phyloP scores from a whole-genome alignment of 2,329 filamentous ascomycete genomes.

The Xylaria polymorpha region DNA sequence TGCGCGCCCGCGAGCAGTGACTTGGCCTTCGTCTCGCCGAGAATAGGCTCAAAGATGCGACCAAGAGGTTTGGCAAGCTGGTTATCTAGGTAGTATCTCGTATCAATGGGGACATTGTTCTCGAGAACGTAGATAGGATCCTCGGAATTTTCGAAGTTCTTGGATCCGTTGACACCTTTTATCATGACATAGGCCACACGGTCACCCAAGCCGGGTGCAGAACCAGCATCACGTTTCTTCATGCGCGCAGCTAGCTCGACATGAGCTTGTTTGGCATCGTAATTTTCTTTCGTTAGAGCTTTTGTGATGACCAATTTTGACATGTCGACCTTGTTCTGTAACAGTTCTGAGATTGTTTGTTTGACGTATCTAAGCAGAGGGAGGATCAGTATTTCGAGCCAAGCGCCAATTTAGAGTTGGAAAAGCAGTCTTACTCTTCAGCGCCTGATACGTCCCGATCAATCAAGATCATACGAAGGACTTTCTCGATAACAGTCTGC shows the following conservation, averaged over 20 bases:
- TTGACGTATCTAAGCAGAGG: constrained; percentile 82
- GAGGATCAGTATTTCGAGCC: constrained; percentile 52
- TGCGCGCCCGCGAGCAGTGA: constrained; percentile 91
- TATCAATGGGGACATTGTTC: constrained; percentile 97
- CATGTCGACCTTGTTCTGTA: constrained; percentile 99
- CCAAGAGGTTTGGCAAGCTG: constrained; percentile 94
- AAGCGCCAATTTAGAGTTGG: constrained; percentile 11
- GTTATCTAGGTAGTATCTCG: constrained; percentile 98
- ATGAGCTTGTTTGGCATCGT: constrained; percentile 93
- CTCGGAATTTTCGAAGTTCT: constrained; percentile 97
- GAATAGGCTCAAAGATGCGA: constrained; percentile 96
- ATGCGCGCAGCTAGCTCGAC: constrained; percentile 95
- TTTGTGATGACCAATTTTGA: constrained; percentile 99
- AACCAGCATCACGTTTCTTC: constrained; percentile 96
- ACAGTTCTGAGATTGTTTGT: constrained; percentile 89
- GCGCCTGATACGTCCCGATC: constrained; percentile 90
- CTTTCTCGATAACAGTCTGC: constrained; percentile 97
- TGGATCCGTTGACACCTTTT: constrained; percentile 87
- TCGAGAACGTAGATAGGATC: constrained; percentile 97
- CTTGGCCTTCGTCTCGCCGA: constrained; percentile 90
- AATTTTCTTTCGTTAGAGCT: constrained; percentile 89
- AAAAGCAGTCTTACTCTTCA: constrained; percentile 78
- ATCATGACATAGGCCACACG: constrained; percentile 99
- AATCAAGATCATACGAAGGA: constrained; percentile 93
- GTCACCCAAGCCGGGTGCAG: constrained; percentile 90